These are phyloP conservation scores for Rhizopus arrhizus DNA, from an alignment of 371 early-diverging fungal genomes.

Conservation along the genomic window DNA sequence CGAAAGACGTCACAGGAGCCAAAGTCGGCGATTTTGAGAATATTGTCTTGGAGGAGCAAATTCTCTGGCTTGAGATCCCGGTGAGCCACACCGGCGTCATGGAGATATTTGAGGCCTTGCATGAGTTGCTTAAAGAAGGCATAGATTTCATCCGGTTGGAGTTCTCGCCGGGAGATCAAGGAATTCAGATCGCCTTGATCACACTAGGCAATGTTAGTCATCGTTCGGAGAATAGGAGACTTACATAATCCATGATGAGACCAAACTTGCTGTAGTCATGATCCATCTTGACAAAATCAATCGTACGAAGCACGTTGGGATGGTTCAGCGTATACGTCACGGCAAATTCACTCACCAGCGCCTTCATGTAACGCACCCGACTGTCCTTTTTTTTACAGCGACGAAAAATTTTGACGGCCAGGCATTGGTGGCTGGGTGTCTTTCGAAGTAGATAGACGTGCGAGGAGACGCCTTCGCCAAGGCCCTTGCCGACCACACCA, in stretches of 20 bases:
- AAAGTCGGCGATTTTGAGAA: conserved; percentile 87
- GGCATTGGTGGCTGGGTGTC: conserved; percentile 1
- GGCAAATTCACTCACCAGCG: conserved; percentile 45
- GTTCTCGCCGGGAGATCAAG: conserved; percentile 30
- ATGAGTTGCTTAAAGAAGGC: conserved; percentile 65
- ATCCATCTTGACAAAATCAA: conserved; percentile 40
- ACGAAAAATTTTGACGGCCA: conserved; percentile 47
- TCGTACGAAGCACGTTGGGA: conserved; percentile 24
- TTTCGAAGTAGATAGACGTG: conserved; percentile 15
- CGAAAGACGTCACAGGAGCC: conserved; percentile 91
- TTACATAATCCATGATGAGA: conserved; percentile 52
- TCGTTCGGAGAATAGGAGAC: neutral
- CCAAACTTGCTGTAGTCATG: conserved; percentile 36
- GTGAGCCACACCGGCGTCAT: conserved; percentile 72
- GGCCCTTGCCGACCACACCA: conserved; percentile 11
- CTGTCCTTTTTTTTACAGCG: conserved; percentile 36
- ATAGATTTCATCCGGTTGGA: conserved; percentile 34
- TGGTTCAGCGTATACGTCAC: conserved; percentile 31
- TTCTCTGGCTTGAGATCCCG: conserved; percentile 78
- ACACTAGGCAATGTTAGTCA: conserved; percentile 23
- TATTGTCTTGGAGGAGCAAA: conserved; percentile 44
- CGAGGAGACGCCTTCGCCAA: conserved; percentile 29
- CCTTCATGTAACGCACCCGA: conserved; percentile 34
- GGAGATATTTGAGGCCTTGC: conserved; percentile 72
- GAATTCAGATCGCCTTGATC: conserved; percentile 44